Base-by-base conservation (phyloP, 352 stramenopile genomes). In the Saprolegnia parasitica region DNA sequence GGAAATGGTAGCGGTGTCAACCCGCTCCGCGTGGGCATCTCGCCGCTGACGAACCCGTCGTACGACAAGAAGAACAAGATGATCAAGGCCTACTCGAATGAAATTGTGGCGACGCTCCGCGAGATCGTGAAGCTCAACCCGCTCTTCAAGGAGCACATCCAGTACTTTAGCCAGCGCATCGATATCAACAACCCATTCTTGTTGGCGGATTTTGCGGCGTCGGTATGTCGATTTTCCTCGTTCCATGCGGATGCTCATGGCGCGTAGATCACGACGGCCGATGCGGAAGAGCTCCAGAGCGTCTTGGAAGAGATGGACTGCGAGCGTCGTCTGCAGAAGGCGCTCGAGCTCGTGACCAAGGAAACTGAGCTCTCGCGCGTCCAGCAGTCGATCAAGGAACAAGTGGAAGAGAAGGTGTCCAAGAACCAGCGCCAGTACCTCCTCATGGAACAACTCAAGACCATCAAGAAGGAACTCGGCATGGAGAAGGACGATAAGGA, bases 401-500 rank as follows among this genome's bases (percentile, higher is more conserved):
- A 97, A 61, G 87, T 94, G 32, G 83, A 92, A 71, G 84, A 90
- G 64, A 94, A 93, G 49, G 81, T 99, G 72, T 98, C 83, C n/a
- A 96, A 98, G 76, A 93, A 97, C 68, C 97, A 99, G 74, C 84
- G 97, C 29, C 97, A 98, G 57, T 99, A 99, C 77, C 85, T 99
- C 72, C 79, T 99, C 16, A 98, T 91, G 75, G 96, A 99, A 75
- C 97, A 99, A 77, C 79, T 99, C 16, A 99, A 99, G 77, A 96
- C 86, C 0, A 99, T 99, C 72, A 99, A 99, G 81, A 99, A 99
- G 70, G 96, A 99, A 78, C 86, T 99, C 1, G 97, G 97, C 16
- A 97, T 99, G 82, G 97, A 99, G 73, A 98, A 98, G 66, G 97
- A 99, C 71, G 97, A 99, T 73, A 99, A 99, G 72, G 96, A 99